A percentile compares a stretch with the other conserved stretches of the same genome.
Evolutionary conservation across 2,329 filamentous ascomycete species (phyloP).

Genomic region (Hypoxylon sp.): DNA sequence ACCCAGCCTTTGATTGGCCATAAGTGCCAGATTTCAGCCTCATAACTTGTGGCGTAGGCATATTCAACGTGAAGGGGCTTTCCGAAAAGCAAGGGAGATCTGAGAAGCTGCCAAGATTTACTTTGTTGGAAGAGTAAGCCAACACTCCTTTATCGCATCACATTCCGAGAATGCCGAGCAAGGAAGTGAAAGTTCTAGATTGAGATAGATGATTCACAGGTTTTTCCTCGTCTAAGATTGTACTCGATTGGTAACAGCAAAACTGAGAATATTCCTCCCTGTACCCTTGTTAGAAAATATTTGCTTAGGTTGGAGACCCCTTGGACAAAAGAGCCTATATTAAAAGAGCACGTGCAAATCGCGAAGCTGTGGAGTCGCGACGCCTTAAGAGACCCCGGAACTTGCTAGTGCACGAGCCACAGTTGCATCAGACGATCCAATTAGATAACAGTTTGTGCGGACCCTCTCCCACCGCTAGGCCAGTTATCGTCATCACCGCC

Average conservation of each 20-base stretch:
- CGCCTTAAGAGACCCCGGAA: slow-evolving; percentile 1
- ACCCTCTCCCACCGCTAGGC: slow-evolving; percentile 20
- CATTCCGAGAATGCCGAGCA: slow-evolving; percentile 3
- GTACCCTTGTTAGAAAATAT: background rate
- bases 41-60: background rate
- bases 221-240: too few relatives aligned
- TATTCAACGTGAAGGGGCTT: background rate
- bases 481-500: slow-evolving; percentile 43
- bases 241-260: background rate
- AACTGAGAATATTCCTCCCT: background rate
- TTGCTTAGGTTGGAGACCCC: background rate
- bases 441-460: background rate
- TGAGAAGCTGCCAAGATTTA: background rate
- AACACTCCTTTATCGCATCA: background rate
- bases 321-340: background rate
- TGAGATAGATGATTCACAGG: background rate
- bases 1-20: too few relatives aligned
- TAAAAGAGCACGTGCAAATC: slow-evolving; percentile 3
- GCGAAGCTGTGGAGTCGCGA: slow-evolving; percentile 4
- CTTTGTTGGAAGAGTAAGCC: background rate
- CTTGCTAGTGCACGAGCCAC: slow-evolving; percentile 11
- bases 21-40: background rate
- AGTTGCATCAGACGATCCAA: background rate
- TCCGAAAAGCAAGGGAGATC: background rate
- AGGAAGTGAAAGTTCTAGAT: background rate